Evolutionary conservation across 116 monocot species (phyloP).

Genomic region (Dioscorea cayenensis): DNA sequence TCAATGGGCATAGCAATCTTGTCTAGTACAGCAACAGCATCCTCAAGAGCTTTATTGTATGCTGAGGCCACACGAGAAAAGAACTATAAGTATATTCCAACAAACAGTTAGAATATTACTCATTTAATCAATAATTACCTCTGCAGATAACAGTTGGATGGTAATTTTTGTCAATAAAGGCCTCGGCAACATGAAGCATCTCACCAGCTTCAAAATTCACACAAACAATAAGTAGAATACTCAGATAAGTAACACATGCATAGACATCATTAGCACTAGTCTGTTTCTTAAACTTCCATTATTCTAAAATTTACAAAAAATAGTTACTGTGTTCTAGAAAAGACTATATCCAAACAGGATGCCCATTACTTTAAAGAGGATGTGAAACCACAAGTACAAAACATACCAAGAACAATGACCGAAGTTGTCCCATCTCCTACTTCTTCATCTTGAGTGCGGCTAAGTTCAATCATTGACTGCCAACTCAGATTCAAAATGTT

Average conservation of each 20-base stretch:
- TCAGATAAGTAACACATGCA: background rate
- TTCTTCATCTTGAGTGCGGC: constrained; percentile 97
- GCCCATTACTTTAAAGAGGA: no score
- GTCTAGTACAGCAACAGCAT: constrained; percentile 87
- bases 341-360: no score
- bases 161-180: constrained; percentile 84
- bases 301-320: background rate
- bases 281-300: background rate
- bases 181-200: constrained; percentile 91
- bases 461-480: constrained; percentile 98
- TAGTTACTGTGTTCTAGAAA: background rate
- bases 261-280: background rate
- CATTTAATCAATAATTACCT: constrained; percentile 38
- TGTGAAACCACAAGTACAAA: constrained; percentile 1
- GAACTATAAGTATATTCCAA: background rate
- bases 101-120: background rate
- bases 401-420: constrained; percentile 89
- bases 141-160: constrained; percentile 93
- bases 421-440: constrained; percentile 99
- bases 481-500: constrained; percentile 1
- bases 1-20: constrained; percentile 85
- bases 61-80: constrained; percentile 33
- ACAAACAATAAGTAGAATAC: background rate
- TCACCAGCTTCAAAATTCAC: constrained; percentile 63
- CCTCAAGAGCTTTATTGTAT: constrained; percentile 90